Evolutionary conservation across 495 filamentous ascomycete species (phyloP).

Genomic region (Penicillium goetzii): DNA sequence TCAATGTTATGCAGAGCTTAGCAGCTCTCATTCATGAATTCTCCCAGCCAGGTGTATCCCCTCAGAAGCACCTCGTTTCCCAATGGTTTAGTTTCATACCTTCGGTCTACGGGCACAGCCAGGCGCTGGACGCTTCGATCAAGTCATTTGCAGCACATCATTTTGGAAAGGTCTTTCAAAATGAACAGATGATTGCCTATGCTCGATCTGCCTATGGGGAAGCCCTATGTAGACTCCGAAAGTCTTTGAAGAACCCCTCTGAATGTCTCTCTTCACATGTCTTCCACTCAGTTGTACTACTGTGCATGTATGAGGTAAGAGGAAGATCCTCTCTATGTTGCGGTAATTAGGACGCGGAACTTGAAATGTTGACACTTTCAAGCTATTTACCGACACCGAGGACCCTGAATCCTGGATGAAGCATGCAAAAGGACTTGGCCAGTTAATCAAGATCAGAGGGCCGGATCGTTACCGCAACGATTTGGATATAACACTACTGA

Average conservation of each 20-base stretch:
- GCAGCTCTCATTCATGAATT: slow-evolving; percentile 33
- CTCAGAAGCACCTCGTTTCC: slow-evolving; percentile 24
- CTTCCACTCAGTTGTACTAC: slow-evolving; percentile 38
- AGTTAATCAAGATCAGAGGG: slow-evolving; percentile 34
- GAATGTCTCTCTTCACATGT: slow-evolving; percentile 37
- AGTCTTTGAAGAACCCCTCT: slow-evolving; percentile 26
- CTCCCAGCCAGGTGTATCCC: slow-evolving; percentile 22
- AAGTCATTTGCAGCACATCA: slow-evolving; percentile 39
- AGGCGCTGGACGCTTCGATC: slow-evolving; percentile 36
- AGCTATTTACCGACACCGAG: slow-evolving; percentile 41
- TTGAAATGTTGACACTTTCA: background rate
- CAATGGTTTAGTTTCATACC: slow-evolving; percentile 40
- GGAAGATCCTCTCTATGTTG: background rate
- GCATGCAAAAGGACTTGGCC: slow-evolving; percentile 41
- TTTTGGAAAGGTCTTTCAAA: slow-evolving; percentile 29
- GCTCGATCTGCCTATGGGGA: slow-evolving; percentile 37
- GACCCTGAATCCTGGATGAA: slow-evolving; percentile 44
- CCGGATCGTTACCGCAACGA: slow-evolving; percentile 31
- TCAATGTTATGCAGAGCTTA: slow-evolving; percentile 35
- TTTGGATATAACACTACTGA: slow-evolving; percentile 35
- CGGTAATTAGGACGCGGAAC: background rate
- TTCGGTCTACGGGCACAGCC: slow-evolving; percentile 35
- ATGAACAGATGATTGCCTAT: slow-evolving; percentile 35
- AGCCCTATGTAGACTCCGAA: slow-evolving; percentile 33
- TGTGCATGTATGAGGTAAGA: slow-evolving; percentile 43